phyloP scores from a whole-genome alignment of 202 grass and related monocot genomes.

The Setaria viridis region DNA sequence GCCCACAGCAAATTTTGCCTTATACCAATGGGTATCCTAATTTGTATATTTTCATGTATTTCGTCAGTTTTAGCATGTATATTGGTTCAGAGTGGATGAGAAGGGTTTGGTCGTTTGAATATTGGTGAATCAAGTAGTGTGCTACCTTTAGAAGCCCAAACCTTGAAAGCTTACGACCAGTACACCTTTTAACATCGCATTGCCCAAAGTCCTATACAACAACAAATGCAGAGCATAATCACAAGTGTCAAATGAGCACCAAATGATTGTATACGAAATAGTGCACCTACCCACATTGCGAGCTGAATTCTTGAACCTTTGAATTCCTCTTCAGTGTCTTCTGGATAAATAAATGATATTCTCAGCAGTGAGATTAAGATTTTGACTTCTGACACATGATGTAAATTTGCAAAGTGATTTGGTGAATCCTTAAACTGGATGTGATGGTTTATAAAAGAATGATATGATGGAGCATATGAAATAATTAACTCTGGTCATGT shows the following conservation, averaged over 20 bases:
- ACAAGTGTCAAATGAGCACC: slow-evolving; percentile 6
- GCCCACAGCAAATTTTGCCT: too few species aligned
- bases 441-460: background rate
- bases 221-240: slow-evolving; percentile 30
- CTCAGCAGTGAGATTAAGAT: slow-evolving; percentile 9
- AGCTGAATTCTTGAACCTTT: slow-evolving; percentile 77
- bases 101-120: background rate
- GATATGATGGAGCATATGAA: background rate
- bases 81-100: background rate
- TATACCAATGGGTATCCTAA: background rate
- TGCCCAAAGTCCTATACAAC: slow-evolving; percentile 84
- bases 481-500: slow-evolving; percentile 18
- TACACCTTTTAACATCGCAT: slow-evolving; percentile 95
- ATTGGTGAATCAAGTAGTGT: background rate
- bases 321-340: slow-evolving; percentile 56
- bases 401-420: slow-evolving; percentile 5
- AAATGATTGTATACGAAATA: background rate
- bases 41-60: background rate
- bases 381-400: background rate
- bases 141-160: slow-evolving; percentile 87
- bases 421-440: background rate
- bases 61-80: background rate
- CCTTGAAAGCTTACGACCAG: slow-evolving; percentile 94
- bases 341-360: slow-evolving; percentile 40
- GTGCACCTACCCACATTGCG: slow-evolving; percentile 94